These are phyloP conservation scores for Hansenula sp. DNA, from an alignment of 1,139 yeast species.

Conservation along the genomic window DNA sequence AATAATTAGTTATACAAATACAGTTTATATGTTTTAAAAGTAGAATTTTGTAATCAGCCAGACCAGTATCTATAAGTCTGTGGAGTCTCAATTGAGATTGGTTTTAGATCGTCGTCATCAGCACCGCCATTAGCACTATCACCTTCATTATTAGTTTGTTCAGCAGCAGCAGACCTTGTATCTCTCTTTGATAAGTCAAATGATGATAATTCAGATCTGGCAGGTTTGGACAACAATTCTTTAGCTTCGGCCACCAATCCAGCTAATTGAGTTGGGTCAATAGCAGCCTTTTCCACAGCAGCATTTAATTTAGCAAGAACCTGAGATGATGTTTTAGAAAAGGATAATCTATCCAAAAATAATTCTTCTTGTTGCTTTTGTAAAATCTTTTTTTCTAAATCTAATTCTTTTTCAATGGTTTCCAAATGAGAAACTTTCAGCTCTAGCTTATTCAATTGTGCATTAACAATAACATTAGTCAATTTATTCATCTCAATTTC, in stretches of 20 bases:
- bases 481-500: conserved; percentile 73
- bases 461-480: conserved; percentile 58
- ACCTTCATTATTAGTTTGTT: conserved; percentile 8
- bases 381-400: conserved; percentile 70
- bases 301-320: conserved; percentile 20
- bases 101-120: conserved; percentile 45
- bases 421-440: conserved; percentile 68
- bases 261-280: conserved; percentile 23
- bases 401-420: conserved; percentile 74
- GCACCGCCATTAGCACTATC: conserved; percentile 16
- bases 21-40: background rate
- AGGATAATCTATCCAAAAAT: conserved; percentile 72
- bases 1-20: background rate
- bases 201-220: conserved; percentile 24
- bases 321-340: conserved; percentile 31
- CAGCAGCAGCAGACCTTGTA: conserved; percentile 10
- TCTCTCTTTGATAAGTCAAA: conserved; percentile 14
- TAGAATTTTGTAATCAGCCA: conserved; percentile 27
- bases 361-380: conserved; percentile 79
- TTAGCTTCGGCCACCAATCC: conserved; percentile 43
- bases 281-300: conserved; percentile 10
- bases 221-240: conserved; percentile 48
- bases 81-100: conserved; percentile 78
- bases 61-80: conserved; percentile 90
- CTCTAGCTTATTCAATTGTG: conserved; percentile 72